Evolutionary conservation across 805 yeast species (phyloP).

Genomic region (Yamadazyma sp.): DNA sequence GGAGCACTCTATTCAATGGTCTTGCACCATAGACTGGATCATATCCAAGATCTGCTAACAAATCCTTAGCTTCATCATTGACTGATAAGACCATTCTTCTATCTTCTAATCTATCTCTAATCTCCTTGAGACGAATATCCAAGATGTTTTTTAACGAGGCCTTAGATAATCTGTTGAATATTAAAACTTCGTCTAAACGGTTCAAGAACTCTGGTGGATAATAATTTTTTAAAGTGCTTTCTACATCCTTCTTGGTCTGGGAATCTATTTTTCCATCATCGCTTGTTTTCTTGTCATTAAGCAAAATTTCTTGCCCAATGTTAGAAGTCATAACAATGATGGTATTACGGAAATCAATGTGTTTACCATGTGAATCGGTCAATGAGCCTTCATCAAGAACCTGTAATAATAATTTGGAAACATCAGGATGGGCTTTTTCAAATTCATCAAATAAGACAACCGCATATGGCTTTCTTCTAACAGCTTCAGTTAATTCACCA

Average conservation of each 20-base stretch:
- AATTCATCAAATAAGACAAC: constrained; percentile 93
- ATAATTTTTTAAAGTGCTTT: constrained; percentile 61
- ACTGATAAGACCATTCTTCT: constrained; percentile 66
- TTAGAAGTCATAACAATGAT: constrained; percentile 96
- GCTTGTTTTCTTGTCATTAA: constrained; percentile 58
- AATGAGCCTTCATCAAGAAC: constrained; percentile 93
- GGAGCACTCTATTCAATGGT: constrained; percentile 88
- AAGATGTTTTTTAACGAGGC: constrained; percentile 73
- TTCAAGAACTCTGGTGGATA: constrained; percentile 96
- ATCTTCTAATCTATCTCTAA: constrained; percentile 72
- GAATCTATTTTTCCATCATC: constrained; percentile 60
- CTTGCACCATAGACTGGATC: constrained; percentile 94
- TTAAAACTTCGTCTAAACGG: constrained; percentile 89
- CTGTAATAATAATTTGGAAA: constrained; percentile 85
- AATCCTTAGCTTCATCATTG: constrained; percentile 62
- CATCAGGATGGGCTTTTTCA: constrained; percentile 95
- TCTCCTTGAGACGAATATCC: constrained; percentile 78
- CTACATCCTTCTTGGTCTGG: constrained; percentile 53
- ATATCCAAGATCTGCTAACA: constrained; percentile 84
- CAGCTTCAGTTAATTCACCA: constrained; percentile 96
- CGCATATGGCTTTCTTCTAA: constrained; percentile 90
- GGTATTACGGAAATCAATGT: constrained; percentile 91
- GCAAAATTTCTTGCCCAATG: constrained; percentile 87
- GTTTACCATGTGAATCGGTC: constrained; percentile 93
- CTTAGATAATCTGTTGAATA: constrained; percentile 86